These are phyloP conservation scores for Iris macrosiphon DNA, from an alignment of 106 monocot genomes.

Conservation along the genomic window DNA sequence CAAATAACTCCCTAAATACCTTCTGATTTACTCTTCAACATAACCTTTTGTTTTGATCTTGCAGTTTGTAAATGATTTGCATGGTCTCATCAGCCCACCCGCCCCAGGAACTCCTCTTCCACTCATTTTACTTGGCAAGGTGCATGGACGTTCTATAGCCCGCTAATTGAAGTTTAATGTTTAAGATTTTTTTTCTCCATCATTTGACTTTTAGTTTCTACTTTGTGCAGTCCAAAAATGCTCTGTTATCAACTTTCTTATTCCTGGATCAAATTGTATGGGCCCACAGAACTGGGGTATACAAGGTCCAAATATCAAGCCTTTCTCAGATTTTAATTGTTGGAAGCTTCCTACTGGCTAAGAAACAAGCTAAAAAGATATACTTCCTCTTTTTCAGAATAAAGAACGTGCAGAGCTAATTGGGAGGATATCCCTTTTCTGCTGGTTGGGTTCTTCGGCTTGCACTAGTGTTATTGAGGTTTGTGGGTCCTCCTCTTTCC, in stretches of 20 bases:
- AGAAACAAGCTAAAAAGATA: neutral
- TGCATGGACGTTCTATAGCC: too few species aligned
- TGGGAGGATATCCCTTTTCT: constrained; percentile 66
- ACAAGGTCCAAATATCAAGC: constrained; percentile 49
- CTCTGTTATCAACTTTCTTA: constrained; percentile 78
- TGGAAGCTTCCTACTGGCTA: too few species aligned
- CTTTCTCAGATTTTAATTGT: too few species aligned
- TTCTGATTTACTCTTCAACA: neutral
- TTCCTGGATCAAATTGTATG: constrained; percentile 97
- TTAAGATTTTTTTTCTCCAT: neutral
- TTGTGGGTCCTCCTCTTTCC: constrained; percentile 3
- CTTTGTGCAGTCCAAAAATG: constrained; percentile 80
- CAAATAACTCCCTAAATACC: neutral
- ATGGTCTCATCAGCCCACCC: constrained; percentile 76
- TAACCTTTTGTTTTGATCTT: constrained; percentile 4
- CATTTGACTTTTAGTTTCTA: neutral
- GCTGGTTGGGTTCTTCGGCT: constrained; percentile 67
- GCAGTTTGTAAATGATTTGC: constrained; percentile 92
- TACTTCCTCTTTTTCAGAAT: constrained; percentile 27
- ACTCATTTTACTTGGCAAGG: constrained; percentile 79
- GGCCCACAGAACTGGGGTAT: constrained; percentile 75
- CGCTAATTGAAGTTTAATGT: neutral
- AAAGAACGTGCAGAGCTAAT: constrained; percentile 68
- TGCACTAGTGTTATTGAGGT: constrained; percentile 65
- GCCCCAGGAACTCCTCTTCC: constrained; percentile 57